These are phyloP conservation scores for Nakazawaea holstii DNA, from an alignment of 805 yeast species.

Conservation along the genomic window DNA sequence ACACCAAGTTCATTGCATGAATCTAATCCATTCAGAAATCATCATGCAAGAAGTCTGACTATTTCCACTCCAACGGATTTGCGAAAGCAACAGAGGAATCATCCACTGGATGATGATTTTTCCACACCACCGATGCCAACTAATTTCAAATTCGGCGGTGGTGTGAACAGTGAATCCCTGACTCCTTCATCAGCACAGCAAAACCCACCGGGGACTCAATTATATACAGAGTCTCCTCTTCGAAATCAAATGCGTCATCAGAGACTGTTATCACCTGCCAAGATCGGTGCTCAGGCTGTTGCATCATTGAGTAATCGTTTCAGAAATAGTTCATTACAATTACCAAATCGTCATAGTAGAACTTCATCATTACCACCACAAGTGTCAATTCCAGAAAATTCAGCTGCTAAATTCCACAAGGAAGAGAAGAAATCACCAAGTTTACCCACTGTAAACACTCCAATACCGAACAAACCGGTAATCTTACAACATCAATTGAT, in stretches of 20 bases:
- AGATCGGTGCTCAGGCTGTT: conserved; percentile 68
- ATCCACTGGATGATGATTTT: conserved; percentile 12
- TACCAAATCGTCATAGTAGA: conserved; percentile 24
- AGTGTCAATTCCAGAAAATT: conserved; percentile 26
- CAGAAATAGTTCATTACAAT: neutral
- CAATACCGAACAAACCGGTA: conserved; percentile 25
- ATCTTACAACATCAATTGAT: conserved; percentile 41
- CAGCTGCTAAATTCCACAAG: conserved; percentile 21
- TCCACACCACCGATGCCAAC: conserved; percentile 26
- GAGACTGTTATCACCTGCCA: conserved; percentile 61
- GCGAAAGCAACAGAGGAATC: neutral
- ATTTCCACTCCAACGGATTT: conserved; percentile 14
- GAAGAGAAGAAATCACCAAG: conserved; percentile 12
- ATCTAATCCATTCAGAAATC: neutral
- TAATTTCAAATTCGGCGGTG: conserved; percentile 24
- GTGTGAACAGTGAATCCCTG: neutral
- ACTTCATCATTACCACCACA: conserved; percentile 35
- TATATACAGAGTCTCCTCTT: conserved; percentile 12
- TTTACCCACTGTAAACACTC: conserved; percentile 31
- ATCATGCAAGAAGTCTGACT: conserved; percentile 13
- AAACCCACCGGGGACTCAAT: conserved; percentile 6
- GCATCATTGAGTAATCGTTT: conserved; percentile 32
- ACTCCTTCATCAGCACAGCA: conserved; percentile 23
- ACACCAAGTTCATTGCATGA: conserved; percentile 9
- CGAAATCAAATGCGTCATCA: conserved; percentile 7